Evolutionary conservation across 208 protist species (phyloP), one percentile per base, ranked within the genome.

Genomic region (Acanthamoeba divionensis): DNA sequence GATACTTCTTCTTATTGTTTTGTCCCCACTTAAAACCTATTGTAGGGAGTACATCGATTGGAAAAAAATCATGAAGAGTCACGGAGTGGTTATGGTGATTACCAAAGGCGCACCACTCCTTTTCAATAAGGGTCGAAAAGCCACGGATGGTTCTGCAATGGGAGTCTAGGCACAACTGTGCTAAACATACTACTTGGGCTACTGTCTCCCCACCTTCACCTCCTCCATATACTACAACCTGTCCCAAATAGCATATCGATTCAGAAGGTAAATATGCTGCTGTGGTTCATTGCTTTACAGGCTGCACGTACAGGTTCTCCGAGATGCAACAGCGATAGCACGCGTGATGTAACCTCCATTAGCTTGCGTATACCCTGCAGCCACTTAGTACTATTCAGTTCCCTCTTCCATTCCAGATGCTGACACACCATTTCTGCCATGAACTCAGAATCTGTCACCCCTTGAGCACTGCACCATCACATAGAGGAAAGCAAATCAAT

Each of bases 141-240:
- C 97, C 97, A 15, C 96, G 57, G 29, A 96, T 92, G 52, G 97
- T 98, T 75, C 97, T 95, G 91, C 96, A 97, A 93, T 96, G 97
- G 41, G 96, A 96, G 80, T 98, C 97, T 24, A 98, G 63, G 54
- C 79, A 87, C 33, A 87, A 48, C 79, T 83, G 45, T n/a, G 52
- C 52, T n/a, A 60, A n/a, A n/a, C n/a, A n/a, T n/a, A n/a, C n/a
- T n/a, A n/a, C n/a, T n/a, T n/a, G n/a, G n/a, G n/a, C n/a, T n/a
- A n/a, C n/a, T n/a, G n/a, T n/a, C n/a, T n/a, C n/a, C n/a, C n/a
- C n/a, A n/a, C n/a, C n/a, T n/a, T n/a, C n/a, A n/a, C n/a, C n/a
- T n/a, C n/a, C n/a, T n/a, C n/a, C n/a, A n/a, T n/a, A n/a, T n/a
- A n/a, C n/a, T n/a, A n/a, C n/a, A n/a, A n/a, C n/a, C n/a, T n/a